These are phyloP conservation scores for Taphrina populina DNA, from an alignment of 1,139 yeast genomes.

Conservation along the genomic window DNA sequence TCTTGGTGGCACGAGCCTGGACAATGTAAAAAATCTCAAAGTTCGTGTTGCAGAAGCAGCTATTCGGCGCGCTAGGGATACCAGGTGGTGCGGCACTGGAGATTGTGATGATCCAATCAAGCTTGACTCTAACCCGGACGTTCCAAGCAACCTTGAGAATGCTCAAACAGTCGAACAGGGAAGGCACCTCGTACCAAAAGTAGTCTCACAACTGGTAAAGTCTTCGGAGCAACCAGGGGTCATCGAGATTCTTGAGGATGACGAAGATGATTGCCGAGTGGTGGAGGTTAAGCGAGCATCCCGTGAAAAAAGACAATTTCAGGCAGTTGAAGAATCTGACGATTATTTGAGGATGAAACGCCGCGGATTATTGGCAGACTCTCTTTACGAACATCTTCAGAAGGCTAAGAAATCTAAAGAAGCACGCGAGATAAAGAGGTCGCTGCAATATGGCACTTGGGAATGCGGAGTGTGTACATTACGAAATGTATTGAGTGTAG, in stretches of 20 bases:
- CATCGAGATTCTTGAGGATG: too few species aligned
- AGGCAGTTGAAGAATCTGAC: neutral
- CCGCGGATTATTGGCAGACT: constrained; percentile 18
- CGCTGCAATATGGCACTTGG: constrained; percentile 12
- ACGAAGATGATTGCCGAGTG: too few species aligned
- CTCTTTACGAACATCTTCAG: constrained; percentile 18
- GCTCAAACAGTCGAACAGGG: too few species aligned
- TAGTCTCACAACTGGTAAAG: too few species aligned
- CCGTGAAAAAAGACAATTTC: neutral
- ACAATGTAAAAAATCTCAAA: constrained; percentile 46
- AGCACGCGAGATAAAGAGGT: neutral
- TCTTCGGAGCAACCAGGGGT: too few species aligned
- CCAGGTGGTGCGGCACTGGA: constrained; percentile 54
- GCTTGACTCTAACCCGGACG: too few species aligned
- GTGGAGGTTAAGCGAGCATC: too few species aligned
- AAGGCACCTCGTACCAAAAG: too few species aligned
- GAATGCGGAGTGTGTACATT: constrained; percentile 24
- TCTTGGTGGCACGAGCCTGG: too few species aligned
- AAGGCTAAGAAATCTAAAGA: constrained; percentile 3
- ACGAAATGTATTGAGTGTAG: constrained; percentile 5
- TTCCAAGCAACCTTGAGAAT: too few species aligned
- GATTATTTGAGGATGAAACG: constrained; percentile 20
- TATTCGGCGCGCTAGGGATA: constrained; percentile 59
- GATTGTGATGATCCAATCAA: constrained; percentile 24
- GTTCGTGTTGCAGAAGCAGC: constrained; percentile 66